phyloP scores from a whole-genome alignment of 352 stramenopile genomes.

The Phytophthora crassamura region DNA sequence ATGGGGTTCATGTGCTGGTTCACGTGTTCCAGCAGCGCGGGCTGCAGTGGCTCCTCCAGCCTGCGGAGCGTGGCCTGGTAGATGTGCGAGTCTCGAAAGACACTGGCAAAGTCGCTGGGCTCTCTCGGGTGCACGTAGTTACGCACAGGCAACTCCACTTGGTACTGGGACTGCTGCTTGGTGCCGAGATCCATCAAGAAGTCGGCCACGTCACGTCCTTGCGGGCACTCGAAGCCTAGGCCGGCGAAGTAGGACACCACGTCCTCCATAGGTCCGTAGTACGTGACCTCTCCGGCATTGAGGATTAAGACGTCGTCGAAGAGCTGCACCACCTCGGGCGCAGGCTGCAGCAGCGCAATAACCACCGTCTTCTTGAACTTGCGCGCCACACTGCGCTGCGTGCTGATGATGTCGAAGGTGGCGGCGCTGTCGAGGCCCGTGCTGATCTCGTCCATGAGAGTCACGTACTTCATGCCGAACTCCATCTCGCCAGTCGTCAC shows the following conservation, averaged over 20 bases:
- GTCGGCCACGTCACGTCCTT: slow-evolving; percentile 40
- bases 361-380: slow-evolving; percentile 58
- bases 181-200: slow-evolving; percentile 51
- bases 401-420: slow-evolving; percentile 58
- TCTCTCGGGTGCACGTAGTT: slow-evolving; percentile 27
- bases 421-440: slow-evolving; percentile 56
- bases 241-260: slow-evolving; percentile 42
- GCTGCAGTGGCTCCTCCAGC: slow-evolving; percentile 44
- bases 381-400: slow-evolving; percentile 54
- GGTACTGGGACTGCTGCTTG: slow-evolving; percentile 40
- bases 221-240: slow-evolving; percentile 41
- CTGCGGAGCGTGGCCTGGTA: slow-evolving; percentile 58
- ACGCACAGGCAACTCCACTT: slow-evolving; percentile 17
- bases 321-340: slow-evolving; percentile 62
- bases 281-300: slow-evolving; percentile 54
- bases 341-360: slow-evolving; percentile 83
- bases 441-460: slow-evolving; percentile 91
- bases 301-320: slow-evolving; percentile 65
- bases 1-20: slow-evolving; percentile 81
- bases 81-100: slow-evolving; percentile 48
- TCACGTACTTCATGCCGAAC: slow-evolving; percentile 63
- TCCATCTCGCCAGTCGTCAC: slow-evolving; percentile 86
- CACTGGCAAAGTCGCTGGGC: slow-evolving; percentile 43
- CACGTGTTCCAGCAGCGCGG: slow-evolving; percentile 40
- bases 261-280: slow-evolving; percentile 40